These are phyloP conservation scores for Pythium sp. DNA, from an alignment of 352 stramenopile species.

Conservation along the genomic window DNA sequence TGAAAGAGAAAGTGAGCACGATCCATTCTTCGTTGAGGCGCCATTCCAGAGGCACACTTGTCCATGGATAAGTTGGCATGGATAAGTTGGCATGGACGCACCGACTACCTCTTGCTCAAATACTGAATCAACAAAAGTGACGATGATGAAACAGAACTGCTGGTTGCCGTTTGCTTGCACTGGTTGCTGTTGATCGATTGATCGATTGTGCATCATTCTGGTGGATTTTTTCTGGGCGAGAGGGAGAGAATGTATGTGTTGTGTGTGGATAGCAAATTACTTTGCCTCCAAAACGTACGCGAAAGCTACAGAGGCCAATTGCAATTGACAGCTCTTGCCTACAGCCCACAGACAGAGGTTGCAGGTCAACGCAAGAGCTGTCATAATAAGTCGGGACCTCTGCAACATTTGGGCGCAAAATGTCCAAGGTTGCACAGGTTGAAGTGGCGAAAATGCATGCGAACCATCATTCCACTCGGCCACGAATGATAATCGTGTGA, in stretches of 20 bases:
- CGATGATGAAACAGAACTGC: background rate
- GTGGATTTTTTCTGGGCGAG: conserved; percentile 1
- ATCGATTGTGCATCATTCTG: background rate
- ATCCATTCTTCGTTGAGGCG: too few species aligned
- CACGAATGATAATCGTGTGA: conserved; percentile 1
- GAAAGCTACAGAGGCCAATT: too few species aligned
- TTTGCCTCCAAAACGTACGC: too few species aligned
- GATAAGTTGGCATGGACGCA: too few species aligned
- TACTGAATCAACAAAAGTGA: background rate
- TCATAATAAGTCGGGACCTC: background rate
- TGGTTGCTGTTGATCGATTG: background rate
- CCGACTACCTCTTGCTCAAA: background rate
- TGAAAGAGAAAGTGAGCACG: background rate
- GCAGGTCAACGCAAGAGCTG: too few species aligned
- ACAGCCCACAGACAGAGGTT: too few species aligned
- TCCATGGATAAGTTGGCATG: too few species aligned
- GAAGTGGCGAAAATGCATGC: conserved; percentile 3
- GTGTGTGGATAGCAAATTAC: background rate
- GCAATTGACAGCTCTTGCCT: too few species aligned
- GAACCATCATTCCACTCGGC: conserved; percentile 1
- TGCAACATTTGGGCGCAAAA: background rate
- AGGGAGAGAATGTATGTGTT: background rate
- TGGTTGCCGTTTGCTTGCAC: conserved; percentile 5
- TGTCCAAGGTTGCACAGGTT: background rate
- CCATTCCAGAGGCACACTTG: too few species aligned